Base-by-base conservation (phyloP, 495 filamentous ascomycete genomes). In the Hyaloscypha bicolor region DNA sequence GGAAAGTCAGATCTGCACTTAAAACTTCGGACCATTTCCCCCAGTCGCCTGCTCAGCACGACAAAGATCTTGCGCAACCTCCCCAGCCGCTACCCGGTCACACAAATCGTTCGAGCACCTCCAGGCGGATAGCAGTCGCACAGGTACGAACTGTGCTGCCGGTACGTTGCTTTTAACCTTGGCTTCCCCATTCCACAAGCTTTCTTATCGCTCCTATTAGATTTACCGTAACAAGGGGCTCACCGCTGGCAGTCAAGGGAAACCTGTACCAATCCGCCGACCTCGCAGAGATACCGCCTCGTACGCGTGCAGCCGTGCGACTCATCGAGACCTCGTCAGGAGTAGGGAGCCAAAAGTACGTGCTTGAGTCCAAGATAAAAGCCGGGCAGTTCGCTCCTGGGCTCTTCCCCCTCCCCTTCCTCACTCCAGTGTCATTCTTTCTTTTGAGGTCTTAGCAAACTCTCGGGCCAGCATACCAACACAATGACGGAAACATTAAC, bases 401-500 rank as follows among this genome's bases (percentile, higher is more conserved):
- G 11, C 42, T 19, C 16, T 14, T 48, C 6, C 11, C 42, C 9
- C 6, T 48, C 11, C 35, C 35, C 31, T 57, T 45, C 52, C 48
- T 39, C 31, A 21, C 39, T 32, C 31, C 25, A 32, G 19, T 29
- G 8, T 16, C 32, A 32, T 30, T 45, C 14, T n/a, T 25, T 25
- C 25, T 25, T 56, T 48, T 11, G 3, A 32, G 16, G 11, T 48
- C 14, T 42, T 55, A 32, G 8, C 19, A 29, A 48, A 32, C 25
- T 25, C 32, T 9, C 30, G 4, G 22, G 19, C n/a, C 16, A 2
- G 52, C 63, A 65, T 51, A 59, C 56, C 39, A 52, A 9, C 51
- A 45, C 35, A 16, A 72, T 69, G 62, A 60, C 67, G 19, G 52
- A 60, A 57, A 69, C 61, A 11, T 55, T 69, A 8, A 64, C 66